Evolutionary conservation across 2,329 filamentous ascomycete species (phyloP).

Genomic region (Phaeophleospora eucalypticola): DNA sequence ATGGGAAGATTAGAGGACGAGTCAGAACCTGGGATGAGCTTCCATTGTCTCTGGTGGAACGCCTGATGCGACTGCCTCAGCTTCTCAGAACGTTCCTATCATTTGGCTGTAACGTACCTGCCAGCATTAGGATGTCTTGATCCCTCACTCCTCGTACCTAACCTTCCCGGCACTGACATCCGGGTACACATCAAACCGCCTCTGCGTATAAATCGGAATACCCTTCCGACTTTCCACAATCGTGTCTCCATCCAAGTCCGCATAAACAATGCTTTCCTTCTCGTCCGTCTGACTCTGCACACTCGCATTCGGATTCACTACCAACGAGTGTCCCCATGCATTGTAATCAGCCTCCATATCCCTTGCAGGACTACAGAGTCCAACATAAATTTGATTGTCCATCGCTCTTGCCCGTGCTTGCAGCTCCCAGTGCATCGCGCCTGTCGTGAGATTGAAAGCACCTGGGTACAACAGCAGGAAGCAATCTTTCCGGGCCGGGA

Average conservation of each 20-base stretch:
- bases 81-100: too few relatives aligned
- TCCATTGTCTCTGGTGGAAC: too few relatives aligned
- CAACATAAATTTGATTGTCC: constrained; percentile 94
- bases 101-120: too few relatives aligned
- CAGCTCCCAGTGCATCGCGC: constrained; percentile 85
- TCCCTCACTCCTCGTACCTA: constrained; percentile 32
- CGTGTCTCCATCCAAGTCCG: constrained; percentile 62
- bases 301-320: constrained; percentile 81
- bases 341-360: constrained; percentile 75
- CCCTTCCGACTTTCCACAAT: constrained; percentile 74
- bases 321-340: constrained; percentile 86
- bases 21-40: too few relatives aligned
- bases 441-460: constrained; percentile 95
- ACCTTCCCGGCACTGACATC: constrained; percentile 67
- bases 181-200: constrained; percentile 91
- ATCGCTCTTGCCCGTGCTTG: constrained; percentile 77
- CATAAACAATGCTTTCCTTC: constrained; percentile 69
- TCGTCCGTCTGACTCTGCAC: constrained; percentile 78
- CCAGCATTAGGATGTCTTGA: too few relatives aligned
- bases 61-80: too few relatives aligned
- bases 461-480: constrained; percentile 90
- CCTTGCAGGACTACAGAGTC: constrained; percentile 83
- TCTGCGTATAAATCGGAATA: constrained; percentile 79
- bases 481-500: constrained; percentile 79
- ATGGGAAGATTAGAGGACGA: background rate